These are phyloP conservation scores for Talaromyces adpressus DNA, from an alignment of 495 filamentous ascomycete species.

Conservation along the genomic window DNA sequence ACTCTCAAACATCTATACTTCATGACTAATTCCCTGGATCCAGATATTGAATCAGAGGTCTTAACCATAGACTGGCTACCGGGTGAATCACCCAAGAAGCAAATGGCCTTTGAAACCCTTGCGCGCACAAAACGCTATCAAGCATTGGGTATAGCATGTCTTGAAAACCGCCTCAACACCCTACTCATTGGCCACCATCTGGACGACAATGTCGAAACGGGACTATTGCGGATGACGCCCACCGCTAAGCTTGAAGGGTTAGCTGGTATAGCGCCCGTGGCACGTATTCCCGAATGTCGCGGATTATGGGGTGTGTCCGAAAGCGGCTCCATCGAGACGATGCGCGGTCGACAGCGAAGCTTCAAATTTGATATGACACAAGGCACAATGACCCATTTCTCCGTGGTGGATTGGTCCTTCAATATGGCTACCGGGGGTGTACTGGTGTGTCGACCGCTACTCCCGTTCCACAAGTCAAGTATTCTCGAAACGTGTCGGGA, in stretches of 20 bases:
- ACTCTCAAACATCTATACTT: not conserved
- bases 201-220: conserved; percentile 83
- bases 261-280: conserved; percentile 54
- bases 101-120: conserved; percentile 67
- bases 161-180: conserved; percentile 33
- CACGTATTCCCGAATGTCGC: conserved; percentile 75
- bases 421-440: conserved; percentile 62
- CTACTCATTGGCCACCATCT: conserved; percentile 76
- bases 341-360: not conserved
- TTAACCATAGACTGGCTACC: conserved; percentile 44
- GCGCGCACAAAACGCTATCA: conserved; percentile 72
- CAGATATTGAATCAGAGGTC: conserved; percentile 45
- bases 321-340: conserved; percentile 43
- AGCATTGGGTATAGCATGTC: conserved; percentile 57
- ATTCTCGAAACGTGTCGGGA: conserved; percentile 66
- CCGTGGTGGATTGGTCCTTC: conserved; percentile 10
- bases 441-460: conserved; percentile 64
- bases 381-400: not conserved
- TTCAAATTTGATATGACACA: not conserved
- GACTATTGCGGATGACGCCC: conserved; percentile 63
- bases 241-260: conserved; percentile 60
- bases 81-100: conserved; percentile 26
- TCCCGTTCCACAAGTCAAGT: conserved; percentile 63
- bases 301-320: conserved; percentile 62
- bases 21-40: conserved; percentile 11